Conservation (phyloP, 495 filamentous ascomycete genomes). For the Viridothelium virens region DNA sequence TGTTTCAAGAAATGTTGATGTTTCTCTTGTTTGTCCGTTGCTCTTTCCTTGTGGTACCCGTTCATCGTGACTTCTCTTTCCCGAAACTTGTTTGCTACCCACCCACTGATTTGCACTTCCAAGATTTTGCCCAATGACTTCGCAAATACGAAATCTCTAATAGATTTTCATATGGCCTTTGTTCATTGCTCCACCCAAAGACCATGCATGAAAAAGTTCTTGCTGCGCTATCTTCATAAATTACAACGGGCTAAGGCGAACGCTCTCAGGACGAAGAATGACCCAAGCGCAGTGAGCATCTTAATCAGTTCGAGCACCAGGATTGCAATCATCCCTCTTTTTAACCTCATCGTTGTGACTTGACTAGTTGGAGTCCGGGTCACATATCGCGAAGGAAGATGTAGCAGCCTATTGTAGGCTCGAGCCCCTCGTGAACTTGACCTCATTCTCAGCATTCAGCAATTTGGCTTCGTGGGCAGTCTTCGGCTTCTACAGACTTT, state of each 20-base stretch:
- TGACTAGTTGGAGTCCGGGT: neutral
- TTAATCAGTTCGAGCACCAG: constrained; percentile 1
- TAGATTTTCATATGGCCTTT: neutral
- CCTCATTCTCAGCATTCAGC: no score
- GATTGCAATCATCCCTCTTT: neutral
- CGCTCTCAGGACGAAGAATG: neutral
- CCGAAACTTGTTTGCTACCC: neutral
- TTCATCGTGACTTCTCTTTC: neutral
- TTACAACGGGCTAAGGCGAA: neutral
- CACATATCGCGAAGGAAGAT: neutral
- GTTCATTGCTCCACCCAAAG: neutral
- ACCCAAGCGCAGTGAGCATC: neutral
- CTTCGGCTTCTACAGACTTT: no score
- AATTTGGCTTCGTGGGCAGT: no score
- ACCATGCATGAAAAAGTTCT: neutral
- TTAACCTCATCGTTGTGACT: neutral
- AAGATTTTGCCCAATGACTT: neutral
- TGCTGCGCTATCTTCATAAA: neutral
- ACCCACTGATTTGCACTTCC: neutral
- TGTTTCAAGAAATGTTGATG: neutral
- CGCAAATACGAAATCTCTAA: neutral
- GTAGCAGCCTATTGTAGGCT: no score
- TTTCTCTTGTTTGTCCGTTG: neutral
- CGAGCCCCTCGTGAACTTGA: no score
- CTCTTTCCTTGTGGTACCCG: neutral